Base-by-base conservation (phyloP, 768 basidiomycete genomes). In the Lyophyllum shimeji region DNA sequence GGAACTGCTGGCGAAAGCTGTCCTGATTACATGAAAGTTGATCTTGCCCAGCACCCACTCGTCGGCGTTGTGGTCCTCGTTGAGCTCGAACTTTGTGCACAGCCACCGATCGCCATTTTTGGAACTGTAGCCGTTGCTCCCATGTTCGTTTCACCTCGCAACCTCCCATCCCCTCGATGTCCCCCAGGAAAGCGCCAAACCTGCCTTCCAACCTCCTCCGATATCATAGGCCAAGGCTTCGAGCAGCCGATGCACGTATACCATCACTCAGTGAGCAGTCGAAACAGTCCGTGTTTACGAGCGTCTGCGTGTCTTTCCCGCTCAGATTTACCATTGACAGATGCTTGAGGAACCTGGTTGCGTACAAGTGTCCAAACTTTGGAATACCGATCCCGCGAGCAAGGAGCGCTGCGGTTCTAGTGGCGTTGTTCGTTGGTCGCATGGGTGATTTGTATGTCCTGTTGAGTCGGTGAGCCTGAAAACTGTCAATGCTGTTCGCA, bases 391-490 rank as follows among this genome's bases (percentile, higher is more conserved):
- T 82, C 49, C 90, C 90, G 0, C 76, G 83, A 12, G 78, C 82
- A 7, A 71, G 80, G 48, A 78, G 81, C 50, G 88, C 92, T 0
- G 90, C 90, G 0, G 92, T 94, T 0, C 79, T 94, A 9, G 87
- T 94, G 0, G 90, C 91, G 11, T 65, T 96, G 47, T 96, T 96
- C 57, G 84, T 93, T 2, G 94, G 94, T 0, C 76, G 93, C 7
- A 77, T 79, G 27, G 93, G 94, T 5, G 91, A 95, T 61, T 64
- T 96, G 23, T 90, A 94, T 62, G 94, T 95, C 3, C 67, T 95
- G 27, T 78, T 95, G n/a, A 92, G 83, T 63, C 78, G 86, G 91
- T 90, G 65, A 63, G 88, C 15, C 29, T 29, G 29, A 29, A 4
- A 4, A 29, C 29, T 4, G 9, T 29, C 5, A 29, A 5, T 29